Base-by-base conservation (phyloP, 371 early-diverging fungal genomes). In the Capillidium heterosporum region DNA sequence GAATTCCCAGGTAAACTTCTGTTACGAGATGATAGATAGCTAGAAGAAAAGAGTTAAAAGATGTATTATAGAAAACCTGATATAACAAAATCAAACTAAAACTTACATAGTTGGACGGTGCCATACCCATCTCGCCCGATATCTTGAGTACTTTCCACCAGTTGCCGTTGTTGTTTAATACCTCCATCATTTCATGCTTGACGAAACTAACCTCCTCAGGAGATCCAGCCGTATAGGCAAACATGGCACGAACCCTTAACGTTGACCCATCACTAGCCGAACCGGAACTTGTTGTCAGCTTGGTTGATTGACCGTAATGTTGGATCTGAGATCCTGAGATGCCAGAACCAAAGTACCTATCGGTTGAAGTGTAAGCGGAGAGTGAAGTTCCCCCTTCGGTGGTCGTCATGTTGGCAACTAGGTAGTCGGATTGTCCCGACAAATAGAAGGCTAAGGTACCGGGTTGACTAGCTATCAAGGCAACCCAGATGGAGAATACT, bases 61-160 rank as follows among this genome's bases (percentile, higher is more conserved):
- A n/a, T n/a, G n/a, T n/a, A n/a, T n/a, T n/a, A n/a, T n/a, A n/a
- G n/a, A n/a, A n/a, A n/a, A n/a, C n/a, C n/a, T n/a, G n/a, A n/a
- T n/a, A n/a, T n/a, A 40, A 40, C 10, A 40, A 40, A 40, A 40
- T 13, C 40, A 13, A 40, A 40, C 10, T 10, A 13, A 40, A 40
- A 40, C 40, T 53, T 53, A 53, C 53, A 56, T 90, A 95, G 73
- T 95, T 95, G 68, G 84, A 82, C 49, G 95, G 95, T 17, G 83
- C 91, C 69, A 95, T 91, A 59, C 95, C 95, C 15, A 77, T 65
- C 11, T 74, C 62, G 19, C 92, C 93, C 60, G 89, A 84, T 41
- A 69, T 65, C 57, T 82, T 83, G 56, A 80, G 77, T 42, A 87
- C 94, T 67, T 87, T 84, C 95, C 95, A 94, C 95, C 95, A 94